phyloP scores from a whole-genome alignment of 1,139 yeast species.

The Lodderomyces metapsilosis region DNA sequence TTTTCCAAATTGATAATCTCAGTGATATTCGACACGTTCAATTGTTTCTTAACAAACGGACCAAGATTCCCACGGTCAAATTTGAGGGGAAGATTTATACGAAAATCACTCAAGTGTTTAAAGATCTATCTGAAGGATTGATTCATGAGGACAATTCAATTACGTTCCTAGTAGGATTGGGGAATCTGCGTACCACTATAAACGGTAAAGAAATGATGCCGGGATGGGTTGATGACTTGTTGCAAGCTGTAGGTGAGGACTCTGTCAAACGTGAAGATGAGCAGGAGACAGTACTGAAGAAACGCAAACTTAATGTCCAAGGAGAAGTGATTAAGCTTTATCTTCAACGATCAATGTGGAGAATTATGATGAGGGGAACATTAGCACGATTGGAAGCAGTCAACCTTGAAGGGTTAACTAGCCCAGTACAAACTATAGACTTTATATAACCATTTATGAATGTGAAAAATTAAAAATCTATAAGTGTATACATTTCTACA shows the following conservation, averaged over 20 bases:
- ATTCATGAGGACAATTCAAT: slow-evolving; percentile 22
- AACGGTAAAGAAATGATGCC: slow-evolving; percentile 38
- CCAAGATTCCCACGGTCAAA: slow-evolving; percentile 26
- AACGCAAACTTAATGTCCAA: slow-evolving; percentile 11
- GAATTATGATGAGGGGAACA: slow-evolving; percentile 25
- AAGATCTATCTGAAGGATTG: slow-evolving; percentile 21
- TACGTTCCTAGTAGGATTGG: slow-evolving; percentile 26
- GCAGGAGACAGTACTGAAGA: slow-evolving; percentile 11
- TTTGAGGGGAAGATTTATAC: slow-evolving; percentile 25
- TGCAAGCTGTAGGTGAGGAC: slow-evolving; percentile 14
- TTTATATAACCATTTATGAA: slow-evolving; percentile 6
- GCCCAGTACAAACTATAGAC: slow-evolving; percentile 6
- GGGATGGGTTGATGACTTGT: slow-evolving; percentile 33
- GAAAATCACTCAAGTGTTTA: slow-evolving; percentile 28
- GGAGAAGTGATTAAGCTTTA: slow-evolving; percentile 40
- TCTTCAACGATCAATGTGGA: slow-evolving; percentile 35
- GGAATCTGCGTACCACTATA: slow-evolving; percentile 28
- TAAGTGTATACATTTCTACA: slow-evolving; percentile 7
- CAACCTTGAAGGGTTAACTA: slow-evolving; percentile 29
- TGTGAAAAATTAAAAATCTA: not conserved
- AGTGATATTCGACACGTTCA: slow-evolving; percentile 15
- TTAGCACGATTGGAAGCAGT: slow-evolving; percentile 30
- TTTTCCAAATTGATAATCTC: slow-evolving; percentile 50
- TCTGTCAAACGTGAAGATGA: slow-evolving; percentile 1
- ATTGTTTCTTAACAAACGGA: slow-evolving; percentile 29